Evolutionary conservation across 106 monocot genomes (phyloP).

Genomic region (Apostasia shenzhenica): DNA sequence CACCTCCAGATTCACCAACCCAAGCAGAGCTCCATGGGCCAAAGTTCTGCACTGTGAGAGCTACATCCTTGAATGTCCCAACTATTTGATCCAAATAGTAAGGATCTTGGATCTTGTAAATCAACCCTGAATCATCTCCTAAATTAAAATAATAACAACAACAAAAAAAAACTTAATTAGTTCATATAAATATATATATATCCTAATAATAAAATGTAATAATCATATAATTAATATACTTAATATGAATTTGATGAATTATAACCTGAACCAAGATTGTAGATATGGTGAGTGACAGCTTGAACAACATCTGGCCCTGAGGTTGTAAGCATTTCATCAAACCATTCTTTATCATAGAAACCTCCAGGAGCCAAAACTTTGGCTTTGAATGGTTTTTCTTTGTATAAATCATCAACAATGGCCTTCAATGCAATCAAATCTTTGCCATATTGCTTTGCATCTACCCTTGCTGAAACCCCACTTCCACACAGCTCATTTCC

Average conservation of each 20-base stretch:
- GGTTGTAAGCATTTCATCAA: slow-evolving; percentile 19
- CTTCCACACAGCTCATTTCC: slow-evolving; percentile 47
- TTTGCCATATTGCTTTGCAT: slow-evolving; percentile 28
- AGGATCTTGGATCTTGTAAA: slow-evolving; percentile 33
- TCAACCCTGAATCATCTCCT: slow-evolving; percentile 4
- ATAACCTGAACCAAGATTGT: slow-evolving; percentile 45
- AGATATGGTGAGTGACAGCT: slow-evolving; percentile 52
- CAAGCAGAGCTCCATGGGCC: slow-evolving; percentile 58
- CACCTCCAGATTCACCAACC: slow-evolving; percentile 64
- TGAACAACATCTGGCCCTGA: slow-evolving; percentile 31
- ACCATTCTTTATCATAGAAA: slow-evolving; percentile 41
- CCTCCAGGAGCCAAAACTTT: slow-evolving; percentile 43
- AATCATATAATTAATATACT: too few species aligned
- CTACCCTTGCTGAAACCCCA: slow-evolving; percentile 28
- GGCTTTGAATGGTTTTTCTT: slow-evolving; percentile 1
- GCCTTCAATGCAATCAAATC: slow-evolving; percentile 31
- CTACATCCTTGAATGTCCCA: slow-evolving; percentile 21
- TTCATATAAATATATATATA: neutral
- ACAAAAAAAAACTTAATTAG: neutral
- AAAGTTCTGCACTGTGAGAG: slow-evolving; percentile 9
- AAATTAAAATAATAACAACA: neutral
- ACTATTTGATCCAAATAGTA: slow-evolving; percentile 10
- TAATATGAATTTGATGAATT: neutral
- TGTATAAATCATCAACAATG: slow-evolving; percentile 18
- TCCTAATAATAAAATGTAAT: neutral